Evolutionary conservation across 139 green algal species (phyloP), one percentile per base, ranked within the genome.

Genomic region (Tetradesmus lagerheimii): DNA sequence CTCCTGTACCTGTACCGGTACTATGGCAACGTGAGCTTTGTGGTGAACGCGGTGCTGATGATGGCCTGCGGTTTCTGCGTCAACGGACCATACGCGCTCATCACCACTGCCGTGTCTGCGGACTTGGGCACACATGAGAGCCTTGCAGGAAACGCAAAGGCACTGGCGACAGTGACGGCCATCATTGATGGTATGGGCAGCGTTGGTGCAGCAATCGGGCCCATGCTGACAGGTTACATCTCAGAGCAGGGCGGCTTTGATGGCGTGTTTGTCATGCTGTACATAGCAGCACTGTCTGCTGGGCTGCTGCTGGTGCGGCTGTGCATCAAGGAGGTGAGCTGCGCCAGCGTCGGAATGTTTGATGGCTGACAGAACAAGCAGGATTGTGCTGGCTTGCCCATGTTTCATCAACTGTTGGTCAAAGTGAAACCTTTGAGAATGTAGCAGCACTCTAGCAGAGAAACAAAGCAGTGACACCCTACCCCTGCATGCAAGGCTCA

Each of bases 141-240:
- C 39, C 89, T 99, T 25, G 87, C 94, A 93, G 95, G 97, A 87
- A 99, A 98, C 84, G 92, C 95, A 38, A 97, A 97, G 81, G 98
- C 97, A 18, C 93, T 99, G 57, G 96, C 98, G 27, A 99, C 97
- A 8, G 98, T 99, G 11, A 99, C 97, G 9, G 98, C 98, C 37
- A 99, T 99, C 89, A 99, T 99, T 31, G 98, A 99, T 91, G 98
- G 98, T 78, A 99, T 98, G 94, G 98, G 98, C 29, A 97, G 92
- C 37, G 89, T 99, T n/a, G 98, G 98, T 27, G 98, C 98, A 1
- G 97, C 97, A 0, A 91, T 99, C 5, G 98, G 98, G 2, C 98
- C 98, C 67, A 94, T 98, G 88, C 88, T 99, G 31, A 99, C 97
- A 4, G 98, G 98, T 37, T 97, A 97, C 87, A 97, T 99, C 71